These are phyloP conservation scores for Phytophthora syringae DNA, from an alignment of 352 stramenopile genomes.

Conservation along the genomic window DNA sequence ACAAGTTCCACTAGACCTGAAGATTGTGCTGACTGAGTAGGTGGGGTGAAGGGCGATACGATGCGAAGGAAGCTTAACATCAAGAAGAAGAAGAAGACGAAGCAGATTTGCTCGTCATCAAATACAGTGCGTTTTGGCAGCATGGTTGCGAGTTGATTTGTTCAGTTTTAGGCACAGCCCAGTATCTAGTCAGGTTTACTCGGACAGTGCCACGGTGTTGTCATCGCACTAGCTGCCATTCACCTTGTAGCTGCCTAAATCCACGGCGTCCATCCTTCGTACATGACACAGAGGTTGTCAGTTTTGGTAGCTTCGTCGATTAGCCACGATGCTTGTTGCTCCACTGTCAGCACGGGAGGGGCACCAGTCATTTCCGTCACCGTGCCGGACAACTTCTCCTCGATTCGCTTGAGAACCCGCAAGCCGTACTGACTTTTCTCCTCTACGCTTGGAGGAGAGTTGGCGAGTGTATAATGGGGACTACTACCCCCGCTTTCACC, in stretches of 20 bases:
- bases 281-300: constrained; percentile 90
- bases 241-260: constrained; percentile 48
- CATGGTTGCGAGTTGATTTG: constrained; percentile 10
- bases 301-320: constrained; percentile 79
- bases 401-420: constrained; percentile 74
- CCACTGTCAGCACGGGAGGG: constrained; percentile 52
- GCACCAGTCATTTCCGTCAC: constrained; percentile 44
- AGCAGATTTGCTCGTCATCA: constrained; percentile 20
- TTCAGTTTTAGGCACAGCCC: constrained; percentile 7
- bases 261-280: constrained; percentile 90
- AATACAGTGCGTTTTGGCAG: constrained; percentile 41
- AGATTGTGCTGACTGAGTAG: constrained; percentile 13
- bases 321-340: constrained; percentile 82
- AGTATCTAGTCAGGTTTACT: neutral
- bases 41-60: constrained; percentile 16
- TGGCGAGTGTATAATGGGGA: constrained; percentile 7
- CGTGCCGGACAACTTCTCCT: constrained; percentile 74
- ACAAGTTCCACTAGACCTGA: constrained; percentile 84
- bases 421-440: constrained; percentile 63
- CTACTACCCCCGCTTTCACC: constrained; percentile 20
- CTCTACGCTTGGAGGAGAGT: constrained; percentile 7
- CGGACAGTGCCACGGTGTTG: neutral
- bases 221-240: neutral
- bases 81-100: constrained; percentile 22
- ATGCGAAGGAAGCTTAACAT: constrained; percentile 32